Evolutionary conservation across 352 stramenopile genomes (phyloP).

Genomic region (Peronospora destructor): DNA sequence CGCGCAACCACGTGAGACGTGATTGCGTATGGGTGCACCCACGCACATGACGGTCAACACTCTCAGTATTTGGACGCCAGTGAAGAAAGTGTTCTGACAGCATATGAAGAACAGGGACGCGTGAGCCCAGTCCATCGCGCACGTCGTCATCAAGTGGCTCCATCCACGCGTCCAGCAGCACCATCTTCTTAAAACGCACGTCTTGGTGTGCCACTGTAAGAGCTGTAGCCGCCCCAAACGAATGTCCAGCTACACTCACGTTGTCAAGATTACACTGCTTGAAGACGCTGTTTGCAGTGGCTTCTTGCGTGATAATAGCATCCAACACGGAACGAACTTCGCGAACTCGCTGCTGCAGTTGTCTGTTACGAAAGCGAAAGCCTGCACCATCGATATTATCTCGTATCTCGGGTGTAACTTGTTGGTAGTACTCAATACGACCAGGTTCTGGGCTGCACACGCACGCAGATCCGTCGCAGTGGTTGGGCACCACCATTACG

Average conservation of each 20-base stretch:
- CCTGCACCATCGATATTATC: constrained; percentile 44
- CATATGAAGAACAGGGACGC: constrained; percentile 45
- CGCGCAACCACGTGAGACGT: constrained; percentile 34
- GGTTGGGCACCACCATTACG: constrained; percentile 53
- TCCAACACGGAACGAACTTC: constrained; percentile 47
- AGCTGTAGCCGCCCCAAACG: constrained; percentile 56
- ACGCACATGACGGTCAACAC: constrained; percentile 30
- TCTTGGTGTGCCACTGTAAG: constrained; percentile 45
- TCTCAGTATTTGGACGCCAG: constrained; percentile 48
- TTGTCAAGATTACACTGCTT: constrained; percentile 24
- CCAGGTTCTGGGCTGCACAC: constrained; percentile 38
- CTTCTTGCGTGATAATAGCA: constrained; percentile 16
- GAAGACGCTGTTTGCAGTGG: constrained; percentile 23
- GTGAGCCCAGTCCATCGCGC: constrained; percentile 28
- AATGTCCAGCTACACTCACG: constrained; percentile 48
- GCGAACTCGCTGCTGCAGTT: constrained; percentile 45
- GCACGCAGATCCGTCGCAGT: constrained; percentile 58
- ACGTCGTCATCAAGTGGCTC: constrained; percentile 43
- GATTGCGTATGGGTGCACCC: constrained; percentile 35
- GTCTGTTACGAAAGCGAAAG: constrained; percentile 55
- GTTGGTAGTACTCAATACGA: constrained; percentile 53
- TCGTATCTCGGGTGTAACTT: constrained; percentile 37
- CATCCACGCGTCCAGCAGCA: constrained; percentile 67
- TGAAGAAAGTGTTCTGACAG: constrained; percentile 56
- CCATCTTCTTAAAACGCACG: constrained; percentile 35